These are phyloP conservation scores for Neurospora discreta DNA, from an alignment of 495 filamentous ascomycete genomes.

Conservation along the genomic window DNA sequence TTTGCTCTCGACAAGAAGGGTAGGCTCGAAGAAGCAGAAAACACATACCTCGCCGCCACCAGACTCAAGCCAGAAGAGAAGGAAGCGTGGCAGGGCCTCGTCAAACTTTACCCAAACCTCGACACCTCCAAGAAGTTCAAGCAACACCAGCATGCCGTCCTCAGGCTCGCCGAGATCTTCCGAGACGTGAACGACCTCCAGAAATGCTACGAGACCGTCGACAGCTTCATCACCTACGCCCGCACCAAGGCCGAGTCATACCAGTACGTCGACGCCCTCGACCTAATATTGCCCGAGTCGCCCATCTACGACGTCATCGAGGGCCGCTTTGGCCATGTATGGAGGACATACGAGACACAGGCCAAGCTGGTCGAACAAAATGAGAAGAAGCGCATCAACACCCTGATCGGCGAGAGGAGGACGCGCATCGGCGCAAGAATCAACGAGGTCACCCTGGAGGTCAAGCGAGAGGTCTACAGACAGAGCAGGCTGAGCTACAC, in stretches of 20 bases:
- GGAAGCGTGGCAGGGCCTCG: slow-evolving; percentile 83
- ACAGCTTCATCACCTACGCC: slow-evolving; percentile 65
- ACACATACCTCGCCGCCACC: slow-evolving; percentile 66
- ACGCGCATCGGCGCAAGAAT: slow-evolving; percentile 79
- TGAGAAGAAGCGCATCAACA: slow-evolving; percentile 85
- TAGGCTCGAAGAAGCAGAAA: slow-evolving; percentile 57
- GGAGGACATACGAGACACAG: slow-evolving; percentile 68
- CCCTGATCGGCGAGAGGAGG: slow-evolving; percentile 75
- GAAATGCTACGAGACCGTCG: slow-evolving; percentile 68
- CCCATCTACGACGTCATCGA: slow-evolving; percentile 74
- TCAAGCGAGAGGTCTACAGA: slow-evolving; percentile 71
- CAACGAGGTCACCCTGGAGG: slow-evolving; percentile 71
- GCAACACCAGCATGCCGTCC: slow-evolving; percentile 58
- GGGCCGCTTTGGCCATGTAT: slow-evolving; percentile 71
- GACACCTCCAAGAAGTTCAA: slow-evolving; percentile 57
- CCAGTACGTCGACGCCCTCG: slow-evolving; percentile 63
- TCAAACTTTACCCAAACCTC: slow-evolving; percentile 64
- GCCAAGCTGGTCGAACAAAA: slow-evolving; percentile 78
- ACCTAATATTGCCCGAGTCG: slow-evolving; percentile 63
- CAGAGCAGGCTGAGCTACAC: slow-evolving; percentile 59
- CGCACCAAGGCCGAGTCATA: slow-evolving; percentile 57
- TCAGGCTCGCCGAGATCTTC: slow-evolving; percentile 66
- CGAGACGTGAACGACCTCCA: slow-evolving; percentile 50
- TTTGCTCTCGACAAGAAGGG: slow-evolving; percentile 68
- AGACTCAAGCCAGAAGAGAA: slow-evolving; percentile 37